Base-by-base conservation (phyloP, 805 yeast species). In the Yamadazyma paraphyllophila region DNA sequence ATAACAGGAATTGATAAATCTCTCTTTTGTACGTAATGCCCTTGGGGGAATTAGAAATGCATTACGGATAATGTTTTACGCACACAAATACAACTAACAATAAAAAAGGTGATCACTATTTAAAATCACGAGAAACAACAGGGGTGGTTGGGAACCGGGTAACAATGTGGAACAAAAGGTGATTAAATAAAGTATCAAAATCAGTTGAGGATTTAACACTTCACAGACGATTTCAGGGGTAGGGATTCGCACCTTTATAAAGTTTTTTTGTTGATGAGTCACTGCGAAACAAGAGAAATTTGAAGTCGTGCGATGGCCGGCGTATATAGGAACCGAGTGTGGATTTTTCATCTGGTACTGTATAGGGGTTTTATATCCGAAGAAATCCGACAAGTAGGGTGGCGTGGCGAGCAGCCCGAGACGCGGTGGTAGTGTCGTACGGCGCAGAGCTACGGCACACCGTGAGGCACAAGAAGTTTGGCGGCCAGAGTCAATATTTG, bases 191-290 rank as follows among this genome's bases (percentile, higher is more conserved):
- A 29, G 31, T 14, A 13, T 32, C 36, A 32, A 32, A 37, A 26
- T 37, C 40, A 37, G 40, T 37, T 26, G 40, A 37, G 12, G 40
- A 37, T 26, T 20, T 36, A 12, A 16, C 38, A 16, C 24, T 24
- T 15, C 38, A 17, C 24, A 16, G 24, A 20, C 24, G 24, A 37
- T n/a, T 37, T 25, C 5, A 26, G 10, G 17, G 20, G 11, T 15
- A n/a, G 32, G 40, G 40, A 26, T 37, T 25, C 40, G 40, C 35
- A 29, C 16, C 16, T 39, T 39, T 39, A 39, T 39, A 39, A 12
- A 40, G n/a, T 39, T 30, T 40, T 40, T 39, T 30, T 39, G 13
- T n/a, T 7, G 43, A 40, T 40, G 43, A 40, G 43, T 40, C 43
- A 40, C 43, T 40, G 26, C n/a, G 31, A 9, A 29, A 3, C 4